These are phyloP conservation scores for Podila minutissima DNA, from an alignment of 192 early-diverging fungal species.

Conservation along the genomic window DNA sequence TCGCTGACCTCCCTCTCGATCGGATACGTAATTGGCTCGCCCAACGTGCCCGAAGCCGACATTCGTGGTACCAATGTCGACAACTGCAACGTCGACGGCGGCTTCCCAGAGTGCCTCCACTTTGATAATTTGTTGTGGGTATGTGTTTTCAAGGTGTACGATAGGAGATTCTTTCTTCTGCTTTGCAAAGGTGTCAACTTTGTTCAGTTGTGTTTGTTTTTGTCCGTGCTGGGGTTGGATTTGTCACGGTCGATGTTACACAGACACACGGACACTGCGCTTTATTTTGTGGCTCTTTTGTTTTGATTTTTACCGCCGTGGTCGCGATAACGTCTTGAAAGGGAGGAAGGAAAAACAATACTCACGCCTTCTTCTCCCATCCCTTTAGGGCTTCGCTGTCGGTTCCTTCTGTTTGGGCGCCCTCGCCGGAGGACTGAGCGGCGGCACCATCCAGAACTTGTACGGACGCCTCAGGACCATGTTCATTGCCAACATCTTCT, in stretches of 20 bases:
- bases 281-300: background rate
- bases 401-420: slow-evolving; percentile 65
- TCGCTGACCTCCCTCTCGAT: slow-evolving; percentile 54
- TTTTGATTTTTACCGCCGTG: background rate
- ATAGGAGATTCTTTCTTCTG: no score
- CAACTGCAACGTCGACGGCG: background rate
- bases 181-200: no score
- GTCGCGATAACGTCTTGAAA: no score
- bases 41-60: slow-evolving; percentile 54
- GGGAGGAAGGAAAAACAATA: background rate
- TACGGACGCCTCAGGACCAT: slow-evolving; percentile 68
- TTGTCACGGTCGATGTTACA: background rate
- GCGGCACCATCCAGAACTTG: slow-evolving; percentile 59
- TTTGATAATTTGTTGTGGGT: slow-evolving; percentile 44
- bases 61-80: slow-evolving; percentile 34
- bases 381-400: slow-evolving; percentile 54
- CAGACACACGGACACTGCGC: background rate
- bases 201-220: no score
- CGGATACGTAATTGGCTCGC: slow-evolving; percentile 57
- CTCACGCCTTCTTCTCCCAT: background rate
- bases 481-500: slow-evolving; percentile 74
- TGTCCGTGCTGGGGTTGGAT: background rate
- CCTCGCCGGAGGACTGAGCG: slow-evolving; percentile 61
- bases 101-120: slow-evolving; percentile 28
- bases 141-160: slow-evolving; percentile 3